These are phyloP conservation scores for Rhizoclosmatium sp. DNA, from an alignment of 192 early-diverging fungal species.

Conservation along the genomic window DNA sequence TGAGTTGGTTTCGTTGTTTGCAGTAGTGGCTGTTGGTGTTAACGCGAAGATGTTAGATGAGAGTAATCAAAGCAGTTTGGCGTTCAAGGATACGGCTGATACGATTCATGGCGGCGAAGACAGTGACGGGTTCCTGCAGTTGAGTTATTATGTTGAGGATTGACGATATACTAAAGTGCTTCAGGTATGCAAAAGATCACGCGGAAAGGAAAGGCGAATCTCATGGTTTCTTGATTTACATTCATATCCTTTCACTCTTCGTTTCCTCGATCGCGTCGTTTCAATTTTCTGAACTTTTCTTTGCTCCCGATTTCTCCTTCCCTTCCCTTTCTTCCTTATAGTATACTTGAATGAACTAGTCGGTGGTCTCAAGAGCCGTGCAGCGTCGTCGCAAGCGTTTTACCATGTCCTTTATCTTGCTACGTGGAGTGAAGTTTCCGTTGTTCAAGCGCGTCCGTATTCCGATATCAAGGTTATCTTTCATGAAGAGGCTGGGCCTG, in stretches of 20 bases:
- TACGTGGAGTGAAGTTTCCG: conserved; percentile 1
- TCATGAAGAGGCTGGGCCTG: background rate
- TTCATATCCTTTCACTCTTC: background rate
- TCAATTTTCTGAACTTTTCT: no score
- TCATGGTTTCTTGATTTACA: background rate
- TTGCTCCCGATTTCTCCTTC: background rate
- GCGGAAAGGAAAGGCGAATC: background rate
- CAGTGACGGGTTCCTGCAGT: conserved; percentile 11
- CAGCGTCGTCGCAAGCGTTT: conserved; percentile 26
- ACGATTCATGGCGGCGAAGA: conserved; percentile 14
- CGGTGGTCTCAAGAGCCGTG: background rate
- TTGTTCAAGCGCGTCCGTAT: conserved; percentile 4
- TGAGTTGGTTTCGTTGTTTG: no score
- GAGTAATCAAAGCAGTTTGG: background rate
- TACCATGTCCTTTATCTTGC: conserved; percentile 31
- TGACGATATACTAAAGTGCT: background rate
- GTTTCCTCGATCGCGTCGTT: no score
- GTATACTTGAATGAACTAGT: conserved; percentile 12
- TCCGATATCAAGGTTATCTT: conserved; percentile 24
- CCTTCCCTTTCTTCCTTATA: background rate
- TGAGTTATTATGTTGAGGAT: background rate
- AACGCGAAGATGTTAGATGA: background rate
- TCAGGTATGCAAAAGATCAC: background rate
- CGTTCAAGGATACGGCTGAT: conserved; percentile 1
- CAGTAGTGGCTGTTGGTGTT: no score